A percentile compares a stretch with the other conserved stretches of the same genome.
Evolutionary conservation across 176 grass and related monocot genomes (phyloP).

Genomic region (Oryza brachyantha): DNA sequence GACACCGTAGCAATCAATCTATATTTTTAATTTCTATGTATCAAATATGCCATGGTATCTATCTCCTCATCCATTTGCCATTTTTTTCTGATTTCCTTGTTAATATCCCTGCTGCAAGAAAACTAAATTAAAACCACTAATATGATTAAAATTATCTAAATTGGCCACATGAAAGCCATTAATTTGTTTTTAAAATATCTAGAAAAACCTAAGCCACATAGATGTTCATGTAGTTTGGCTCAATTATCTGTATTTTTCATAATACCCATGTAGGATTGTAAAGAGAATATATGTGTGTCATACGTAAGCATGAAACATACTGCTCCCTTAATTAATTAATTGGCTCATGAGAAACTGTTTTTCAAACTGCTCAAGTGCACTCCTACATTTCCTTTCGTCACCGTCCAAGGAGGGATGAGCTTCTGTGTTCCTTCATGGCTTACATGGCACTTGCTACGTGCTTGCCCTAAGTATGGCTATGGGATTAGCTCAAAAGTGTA

Average conservation of each 20-base stretch:
- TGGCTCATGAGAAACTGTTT: background rate
- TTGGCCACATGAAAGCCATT: no score
- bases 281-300: background rate
- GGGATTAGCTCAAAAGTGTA: conserved; percentile 39
- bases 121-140: no score
- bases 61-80: no score
- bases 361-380: background rate
- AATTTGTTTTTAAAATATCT: background rate
- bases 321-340: no score
- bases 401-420: conserved; percentile 7
- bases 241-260: background rate
- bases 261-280: background rate
- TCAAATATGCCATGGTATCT: no score
- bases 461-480: conserved; percentile 23
- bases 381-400: background rate
- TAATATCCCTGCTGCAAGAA: no score
- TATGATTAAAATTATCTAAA: no score
- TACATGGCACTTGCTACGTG: conserved; percentile 44
- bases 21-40: no score
- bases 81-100: no score
- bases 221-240: background rate
- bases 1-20: no score
- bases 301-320: background rate
- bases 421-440: conserved; percentile 30
- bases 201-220: background rate